Conservation (phyloP, 2,329 filamentous ascomycete genomes). For the Pseudocercospora ulei region DNA sequence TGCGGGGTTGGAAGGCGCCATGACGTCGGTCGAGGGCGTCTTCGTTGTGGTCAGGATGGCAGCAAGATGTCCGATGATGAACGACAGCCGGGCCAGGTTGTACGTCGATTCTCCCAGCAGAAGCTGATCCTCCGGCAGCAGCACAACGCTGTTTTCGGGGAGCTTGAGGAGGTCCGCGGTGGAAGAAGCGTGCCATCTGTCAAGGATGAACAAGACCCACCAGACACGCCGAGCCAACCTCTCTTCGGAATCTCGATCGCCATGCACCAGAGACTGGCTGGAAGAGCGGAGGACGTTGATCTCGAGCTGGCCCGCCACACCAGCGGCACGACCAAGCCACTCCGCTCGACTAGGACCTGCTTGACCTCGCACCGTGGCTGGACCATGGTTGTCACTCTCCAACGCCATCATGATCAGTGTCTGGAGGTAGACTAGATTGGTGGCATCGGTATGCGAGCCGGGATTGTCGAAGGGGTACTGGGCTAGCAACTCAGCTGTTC, state of each 20-base stretch:
- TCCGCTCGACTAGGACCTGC: conserved; percentile 43
- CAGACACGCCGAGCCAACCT: conserved; percentile 56
- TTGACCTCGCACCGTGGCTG: conserved; percentile 40
- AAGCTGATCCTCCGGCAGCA: conserved; percentile 50
- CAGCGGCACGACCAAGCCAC: conserved; percentile 56
- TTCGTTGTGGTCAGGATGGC: conserved; percentile 42
- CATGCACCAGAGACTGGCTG: conserved; percentile 38
- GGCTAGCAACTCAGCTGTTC: conserved; percentile 39
- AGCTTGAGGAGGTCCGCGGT: conserved; percentile 55
- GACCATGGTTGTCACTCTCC: conserved; percentile 52
- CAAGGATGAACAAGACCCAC: conserved; percentile 63
- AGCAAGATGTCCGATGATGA: conserved; percentile 50
- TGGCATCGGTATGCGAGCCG: conserved; percentile 35
- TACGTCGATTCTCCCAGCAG: conserved; percentile 56
- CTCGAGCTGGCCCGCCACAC: conserved; percentile 55
- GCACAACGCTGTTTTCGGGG: conserved; percentile 52
- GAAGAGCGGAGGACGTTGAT: conserved; percentile 44
- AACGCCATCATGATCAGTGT: conserved; percentile 57
- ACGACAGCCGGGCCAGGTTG: conserved; percentile 54
- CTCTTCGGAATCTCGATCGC: conserved; percentile 52
- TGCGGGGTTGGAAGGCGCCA: conserved; percentile 37
- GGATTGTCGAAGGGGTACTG: conserved; percentile 41
- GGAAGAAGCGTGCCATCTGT: conserved; percentile 63
- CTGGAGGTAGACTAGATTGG: conserved; percentile 53
- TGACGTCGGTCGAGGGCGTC: conserved; percentile 39